Evolutionary conservation across 179 eudicot species (phyloP).

Genomic region (Corrigiola litoralis): DNA sequence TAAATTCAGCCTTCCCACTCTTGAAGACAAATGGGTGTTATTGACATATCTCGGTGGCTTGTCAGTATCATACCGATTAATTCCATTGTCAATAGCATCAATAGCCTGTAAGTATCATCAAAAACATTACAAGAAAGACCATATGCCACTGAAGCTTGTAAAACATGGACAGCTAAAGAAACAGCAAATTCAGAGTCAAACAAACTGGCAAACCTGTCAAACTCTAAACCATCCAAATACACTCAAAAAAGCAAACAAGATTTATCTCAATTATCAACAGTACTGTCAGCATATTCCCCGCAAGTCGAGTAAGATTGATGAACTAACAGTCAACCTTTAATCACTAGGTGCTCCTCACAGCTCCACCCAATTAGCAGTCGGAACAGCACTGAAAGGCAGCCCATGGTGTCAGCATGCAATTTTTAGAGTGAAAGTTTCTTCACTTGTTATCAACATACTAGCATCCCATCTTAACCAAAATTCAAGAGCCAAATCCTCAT

Average conservation of each 20-base stretch:
- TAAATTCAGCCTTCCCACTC: conserved; percentile 65
- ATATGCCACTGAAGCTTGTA: too few relatives aligned
- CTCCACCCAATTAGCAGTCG: too few relatives aligned
- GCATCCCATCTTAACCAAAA: neutral
- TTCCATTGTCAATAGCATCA: conserved; percentile 86
- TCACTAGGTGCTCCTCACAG: too few relatives aligned
- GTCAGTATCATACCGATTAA: conserved; percentile 64
- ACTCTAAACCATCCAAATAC: neutral
- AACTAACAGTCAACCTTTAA: neutral
- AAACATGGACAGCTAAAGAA: neutral
- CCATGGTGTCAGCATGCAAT: neutral
- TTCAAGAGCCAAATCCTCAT: neutral
- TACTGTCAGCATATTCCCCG: neutral
- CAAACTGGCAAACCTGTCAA: neutral
- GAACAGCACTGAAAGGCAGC: too few relatives aligned
- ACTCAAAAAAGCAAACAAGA: too few relatives aligned
- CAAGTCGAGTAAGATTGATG: neutral
- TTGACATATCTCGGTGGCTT: conserved; percentile 74
- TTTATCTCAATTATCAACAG: too few relatives aligned
- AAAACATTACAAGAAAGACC: neutral
- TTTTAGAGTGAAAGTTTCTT: neutral
- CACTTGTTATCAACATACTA: neutral
- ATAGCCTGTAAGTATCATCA: conserved; percentile 48
- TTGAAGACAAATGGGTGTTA: conserved; percentile 65
- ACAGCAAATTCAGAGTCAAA: neutral